Base-by-base conservation (phyloP, 371 early-diverging fungal species). In the Haplosporangium sp. region DNA sequence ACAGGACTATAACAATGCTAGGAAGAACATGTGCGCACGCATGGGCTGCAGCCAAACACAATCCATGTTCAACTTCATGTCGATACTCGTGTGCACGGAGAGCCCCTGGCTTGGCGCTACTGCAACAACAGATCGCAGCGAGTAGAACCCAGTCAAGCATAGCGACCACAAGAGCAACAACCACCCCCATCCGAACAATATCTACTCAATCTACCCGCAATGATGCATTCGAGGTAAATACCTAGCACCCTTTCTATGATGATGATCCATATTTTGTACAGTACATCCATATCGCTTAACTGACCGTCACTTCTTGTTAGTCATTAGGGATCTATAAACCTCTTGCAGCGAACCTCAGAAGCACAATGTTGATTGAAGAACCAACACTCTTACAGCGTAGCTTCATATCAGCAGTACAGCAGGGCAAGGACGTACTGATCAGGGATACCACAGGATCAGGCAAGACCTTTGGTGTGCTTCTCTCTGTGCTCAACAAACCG, bases 391-490 rank as follows among this genome's bases (percentile, higher is more conserved):
- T 85, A 12, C 94, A 93, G 74, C 41, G 72, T 13, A 74, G 80
- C 36, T 84, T 92, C 52, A 84, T 93, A 11, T 89, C 91, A 1
- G 77, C 83, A 1, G 74, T 91, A 11, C 72, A 88, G 1, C 48
- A 82, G 2, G 89, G 89, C 9, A 76, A 73, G 8, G 92, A 93
- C 73, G 69, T 93, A 0, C 58, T 93, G 16, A 64, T 94, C 52
- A 86, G 90, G n/a, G 93, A 93, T 75, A 80, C 83, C 0, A 92
- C 95, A 2, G 95, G 95, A 7, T 88, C 92, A 12, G 95, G 95
- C n/a, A 95, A 95, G 70, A 86, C 93, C 1, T 87, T 95, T 69
- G 93, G 91, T 0, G 70, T 92, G 18, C 83, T 91, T 7, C 69
- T 88, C 1, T 81, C 90, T 0, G 59, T 93, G 8, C 82, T 88